A percentile compares a stretch with the other conserved stretches of the same genome.
These are phyloP conservation scores for Rhodotorula babjevae DNA, from an alignment of 768 basidiomycete species.

Conservation along the genomic window DNA sequence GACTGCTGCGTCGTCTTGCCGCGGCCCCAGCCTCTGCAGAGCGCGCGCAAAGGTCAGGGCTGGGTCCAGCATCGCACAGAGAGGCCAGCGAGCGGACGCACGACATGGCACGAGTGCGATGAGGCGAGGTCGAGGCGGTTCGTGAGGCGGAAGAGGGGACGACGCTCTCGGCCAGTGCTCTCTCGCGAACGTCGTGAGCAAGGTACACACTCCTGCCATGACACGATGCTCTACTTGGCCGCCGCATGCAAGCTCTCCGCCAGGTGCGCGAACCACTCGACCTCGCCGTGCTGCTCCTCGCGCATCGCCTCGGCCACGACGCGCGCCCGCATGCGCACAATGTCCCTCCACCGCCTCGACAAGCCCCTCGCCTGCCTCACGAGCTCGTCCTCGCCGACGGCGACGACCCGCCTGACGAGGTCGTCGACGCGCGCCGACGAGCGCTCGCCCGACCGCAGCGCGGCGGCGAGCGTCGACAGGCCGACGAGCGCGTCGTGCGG, in stretches of 20 bases:
- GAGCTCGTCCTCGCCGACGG: slow-evolving; percentile 9
- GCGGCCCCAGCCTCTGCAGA: slow-evolving; percentile 1
- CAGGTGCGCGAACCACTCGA: slow-evolving; percentile 29
- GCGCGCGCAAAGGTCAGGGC: neutral
- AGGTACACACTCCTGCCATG: neutral
- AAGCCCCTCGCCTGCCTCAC: neutral
- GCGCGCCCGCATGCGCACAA: slow-evolving; percentile 11
- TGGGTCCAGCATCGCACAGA: too few species aligned
- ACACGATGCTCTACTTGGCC: neutral
- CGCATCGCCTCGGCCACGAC: slow-evolving; percentile 2
- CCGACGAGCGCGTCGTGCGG: slow-evolving; percentile 2
- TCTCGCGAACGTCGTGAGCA: neutral
- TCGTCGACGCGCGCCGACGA: neutral
- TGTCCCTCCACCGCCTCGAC: neutral
- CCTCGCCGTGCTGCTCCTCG: neutral
- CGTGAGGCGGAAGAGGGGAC: too few species aligned
- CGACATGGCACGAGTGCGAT: neutral
- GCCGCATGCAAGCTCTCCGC: slow-evolving; percentile 3
- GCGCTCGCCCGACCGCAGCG: neutral
- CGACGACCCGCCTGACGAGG: neutral
- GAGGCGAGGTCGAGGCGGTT: neutral
- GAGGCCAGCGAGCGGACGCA: neutral
- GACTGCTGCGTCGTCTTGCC: slow-evolving; percentile 13
- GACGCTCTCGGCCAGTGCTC: neutral
- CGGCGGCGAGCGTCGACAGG: slow-evolving; percentile 18